Percentiles rank a stretch among this genome's conserved stretches.
These are phyloP conservation scores for Rhizopogon parksii DNA, from an alignment of 1,284 basidiomycete species.

Conservation along the genomic window DNA sequence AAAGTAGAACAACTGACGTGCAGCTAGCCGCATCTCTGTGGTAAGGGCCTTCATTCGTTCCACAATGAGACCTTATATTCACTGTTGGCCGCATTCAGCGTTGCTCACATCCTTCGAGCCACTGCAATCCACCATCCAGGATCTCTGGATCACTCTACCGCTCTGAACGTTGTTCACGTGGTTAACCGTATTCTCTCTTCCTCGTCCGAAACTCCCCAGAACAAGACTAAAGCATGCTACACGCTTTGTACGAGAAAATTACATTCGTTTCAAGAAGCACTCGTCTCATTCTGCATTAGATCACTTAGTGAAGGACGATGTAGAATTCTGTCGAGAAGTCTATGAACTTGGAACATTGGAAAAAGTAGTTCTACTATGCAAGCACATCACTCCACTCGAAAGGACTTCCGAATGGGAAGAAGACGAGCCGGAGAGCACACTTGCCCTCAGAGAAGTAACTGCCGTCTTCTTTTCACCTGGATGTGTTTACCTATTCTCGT, in stretches of 20 bases:
- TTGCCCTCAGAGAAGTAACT: conserved; percentile 57
- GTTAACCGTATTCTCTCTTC: conserved; percentile 50
- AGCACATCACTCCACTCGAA: conserved; percentile 44
- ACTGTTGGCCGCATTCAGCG: conserved; percentile 29
- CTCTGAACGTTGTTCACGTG: conserved; percentile 55
- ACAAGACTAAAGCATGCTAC: conserved; percentile 60
- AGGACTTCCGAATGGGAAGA: conserved; percentile 41
- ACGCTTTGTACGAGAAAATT: conserved; percentile 48
- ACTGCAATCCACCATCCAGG: conserved; percentile 22
- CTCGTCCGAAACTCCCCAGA: conserved; percentile 34
- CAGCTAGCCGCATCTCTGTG: conserved; percentile 65
- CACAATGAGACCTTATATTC: background rate
- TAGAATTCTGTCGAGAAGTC: conserved; percentile 55
- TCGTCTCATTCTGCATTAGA: conserved; percentile 36
- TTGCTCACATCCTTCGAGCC: conserved; percentile 53
- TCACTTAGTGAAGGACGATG: conserved; percentile 65
- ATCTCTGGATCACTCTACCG: conserved; percentile 37
- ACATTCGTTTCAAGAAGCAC: background rate
- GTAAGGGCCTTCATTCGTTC: conserved; percentile 30
- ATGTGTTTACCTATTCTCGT: conserved; percentile 1
- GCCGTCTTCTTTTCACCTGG: background rate
- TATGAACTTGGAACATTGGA: conserved; percentile 55
- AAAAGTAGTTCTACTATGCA: conserved; percentile 43
- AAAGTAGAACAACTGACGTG: conserved; percentile 49
- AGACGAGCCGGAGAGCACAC: conserved; percentile 56